Conservation (phyloP, 176 grass and related monocot species). For the Poa annua region DNA sequence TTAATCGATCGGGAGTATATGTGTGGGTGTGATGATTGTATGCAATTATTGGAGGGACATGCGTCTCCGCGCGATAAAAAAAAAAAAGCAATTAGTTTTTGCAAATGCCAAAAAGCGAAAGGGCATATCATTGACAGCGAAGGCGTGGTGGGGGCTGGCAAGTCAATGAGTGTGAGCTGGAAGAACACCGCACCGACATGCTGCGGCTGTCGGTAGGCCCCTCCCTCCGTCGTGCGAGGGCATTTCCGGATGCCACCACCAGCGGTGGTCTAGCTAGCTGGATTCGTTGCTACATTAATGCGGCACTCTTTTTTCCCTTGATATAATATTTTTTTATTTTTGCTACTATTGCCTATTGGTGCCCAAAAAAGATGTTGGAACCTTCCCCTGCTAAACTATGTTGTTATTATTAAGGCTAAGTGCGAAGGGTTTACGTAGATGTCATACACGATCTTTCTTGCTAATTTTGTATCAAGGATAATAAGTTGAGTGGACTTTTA, state of each 20-base stretch:
- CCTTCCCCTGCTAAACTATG: slow-evolving; percentile 1
- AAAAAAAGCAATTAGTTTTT: neutral
- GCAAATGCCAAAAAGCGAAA: slow-evolving; percentile 6
- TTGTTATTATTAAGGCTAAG: neutral
- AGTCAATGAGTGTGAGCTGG: slow-evolving; percentile 35
- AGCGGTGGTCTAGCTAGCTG: neutral
- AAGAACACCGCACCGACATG: slow-evolving; percentile 25
- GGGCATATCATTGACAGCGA: slow-evolving; percentile 13
- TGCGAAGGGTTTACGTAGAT: neutral
- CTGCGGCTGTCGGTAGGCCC: slow-evolving; percentile 22
- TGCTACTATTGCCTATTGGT: neutral
- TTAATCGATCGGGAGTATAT: no score
- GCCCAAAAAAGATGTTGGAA: neutral
- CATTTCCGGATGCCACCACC: neutral
- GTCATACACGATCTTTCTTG: neutral
- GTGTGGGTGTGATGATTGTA: neutral
- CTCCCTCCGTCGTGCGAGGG: neutral
- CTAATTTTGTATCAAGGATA: neutral
- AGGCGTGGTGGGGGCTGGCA: neutral
- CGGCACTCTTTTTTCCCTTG: neutral
- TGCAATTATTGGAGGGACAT: slow-evolving; percentile 22
- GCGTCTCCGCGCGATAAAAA: neutral
- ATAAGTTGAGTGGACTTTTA: neutral
- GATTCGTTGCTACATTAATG: slow-evolving; percentile 21
- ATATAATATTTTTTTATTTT: neutral